Conservation (phyloP, 2,329 filamentous ascomycete species). For the Sporothrix schenckii region DNA sequence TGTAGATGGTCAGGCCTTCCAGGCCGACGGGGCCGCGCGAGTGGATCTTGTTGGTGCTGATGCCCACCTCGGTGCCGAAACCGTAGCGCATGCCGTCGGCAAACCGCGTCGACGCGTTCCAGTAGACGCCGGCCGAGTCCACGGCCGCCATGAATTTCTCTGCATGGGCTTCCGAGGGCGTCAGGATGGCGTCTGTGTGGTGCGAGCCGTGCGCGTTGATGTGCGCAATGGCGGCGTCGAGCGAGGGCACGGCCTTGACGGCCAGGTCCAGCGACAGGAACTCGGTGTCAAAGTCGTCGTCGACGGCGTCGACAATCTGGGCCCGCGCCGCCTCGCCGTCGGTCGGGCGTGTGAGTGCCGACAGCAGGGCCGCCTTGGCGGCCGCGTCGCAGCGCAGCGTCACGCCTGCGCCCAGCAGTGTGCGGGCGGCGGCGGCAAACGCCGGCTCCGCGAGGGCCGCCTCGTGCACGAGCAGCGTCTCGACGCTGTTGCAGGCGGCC, state of each 20-base stretch:
- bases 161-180: slow-evolving; percentile 66
- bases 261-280: slow-evolving; percentile 84
- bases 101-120: slow-evolving; percentile 94
- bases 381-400: slow-evolving; percentile 74
- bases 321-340: slow-evolving; percentile 27
- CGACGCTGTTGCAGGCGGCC: slow-evolving; percentile 92
- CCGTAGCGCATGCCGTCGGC: slow-evolving; percentile 97
- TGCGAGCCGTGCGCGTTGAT: slow-evolving; percentile 92
- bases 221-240: slow-evolving; percentile 77
- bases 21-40: slow-evolving; percentile 89
- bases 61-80: slow-evolving; percentile 97
- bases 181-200: slow-evolving; percentile 92
- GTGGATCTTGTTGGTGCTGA: slow-evolving; percentile 99
- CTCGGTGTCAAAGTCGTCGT: slow-evolving; percentile 81
- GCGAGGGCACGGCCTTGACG: slow-evolving; percentile 71
- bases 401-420: slow-evolving; percentile 76
- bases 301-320: slow-evolving; percentile 66
- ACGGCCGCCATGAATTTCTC: slow-evolving; percentile 82
- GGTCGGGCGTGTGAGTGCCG: slow-evolving; percentile 44
- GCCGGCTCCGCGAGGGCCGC: slow-evolving; percentile 65
- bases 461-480: slow-evolving; percentile 85
- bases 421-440: slow-evolving; percentile 68
- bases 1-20: slow-evolving; percentile 95
- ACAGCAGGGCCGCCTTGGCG: slow-evolving; percentile 64
- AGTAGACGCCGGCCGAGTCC: slow-evolving; percentile 91